Base-by-base conservation (phyloP, 2,329 filamentous ascomycete genomes). In the Nemania bipapillata region DNA sequence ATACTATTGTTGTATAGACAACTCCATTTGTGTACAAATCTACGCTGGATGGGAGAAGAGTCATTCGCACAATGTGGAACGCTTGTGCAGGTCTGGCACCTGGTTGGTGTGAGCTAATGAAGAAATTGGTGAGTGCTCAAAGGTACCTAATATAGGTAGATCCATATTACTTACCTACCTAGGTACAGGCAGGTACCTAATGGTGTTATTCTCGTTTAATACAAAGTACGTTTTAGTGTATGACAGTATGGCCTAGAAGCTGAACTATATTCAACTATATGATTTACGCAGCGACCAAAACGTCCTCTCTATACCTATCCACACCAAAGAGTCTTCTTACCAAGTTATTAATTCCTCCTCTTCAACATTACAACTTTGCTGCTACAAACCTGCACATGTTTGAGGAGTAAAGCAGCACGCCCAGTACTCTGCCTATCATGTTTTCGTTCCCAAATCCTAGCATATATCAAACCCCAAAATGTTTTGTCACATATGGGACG, bases 401-500 rank as follows among this genome's bases (percentile, higher is more conserved):
- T 20, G 54, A 58, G 6, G 54, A 58, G 6, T 15, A 2, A 45
- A 63, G 26, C 52, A 5, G 8, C 49, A 57, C 17, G n/a, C 35
- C 22, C 22, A 9, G 2, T 53, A 8, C 49, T 17, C 7, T 24
- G 17, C 11, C 49, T 3, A 70, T 26, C 9, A 88, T 87, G 85
- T 78, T 87, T 32, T 79, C 83, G 0, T 80, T 85, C 20, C 74
- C 81, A 12, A 73, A 78, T 2, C 79, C 83, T 1, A 84, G 83
- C 2, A 79, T 86, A 56, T 86, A 87, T 70, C 86, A 87, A 74
- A 77, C 82, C 45, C 83, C 87, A 63, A 96, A 91, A 85, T 94
- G 92, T 79, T 91, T 87, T 79, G 90, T 93, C 71, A 92, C 90
- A 0, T 88, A 92, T 75, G 89, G 89, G 47, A 83, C 84, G 12